Percentiles rank a stretch among this genome's conserved stretches.
phyloP scores from a whole-genome alignment of 345 rosid genomes.

The Orychophragmus violaceus region DNA sequence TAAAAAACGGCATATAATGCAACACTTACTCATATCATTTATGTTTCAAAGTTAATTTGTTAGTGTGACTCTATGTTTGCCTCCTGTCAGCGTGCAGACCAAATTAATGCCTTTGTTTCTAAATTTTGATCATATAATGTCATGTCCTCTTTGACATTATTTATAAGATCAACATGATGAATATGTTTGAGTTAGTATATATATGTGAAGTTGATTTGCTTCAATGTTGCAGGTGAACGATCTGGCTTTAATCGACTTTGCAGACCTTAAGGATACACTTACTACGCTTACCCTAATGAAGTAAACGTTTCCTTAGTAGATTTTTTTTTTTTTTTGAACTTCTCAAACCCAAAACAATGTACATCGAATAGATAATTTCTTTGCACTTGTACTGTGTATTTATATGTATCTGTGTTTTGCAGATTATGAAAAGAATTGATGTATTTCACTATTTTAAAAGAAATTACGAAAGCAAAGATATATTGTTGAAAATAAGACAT shows the following conservation, averaged over 20 bases:
- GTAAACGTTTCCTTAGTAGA: neutral
- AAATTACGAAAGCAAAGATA: neutral
- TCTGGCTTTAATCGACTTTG: constrained; percentile 8
- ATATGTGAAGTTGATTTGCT: constrained; percentile 1
- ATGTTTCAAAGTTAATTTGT: neutral
- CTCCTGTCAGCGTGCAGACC: neutral
- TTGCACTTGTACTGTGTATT: neutral
- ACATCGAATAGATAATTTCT: neutral
- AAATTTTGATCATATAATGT: neutral
- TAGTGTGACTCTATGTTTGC: neutral
- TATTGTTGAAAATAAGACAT: neutral
- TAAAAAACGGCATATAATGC: neutral
- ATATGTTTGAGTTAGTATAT: neutral
- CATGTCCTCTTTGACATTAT: neutral
- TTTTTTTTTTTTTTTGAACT: neutral
- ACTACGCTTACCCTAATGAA: constrained; percentile 14
- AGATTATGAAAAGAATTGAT: neutral
- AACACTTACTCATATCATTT: neutral
- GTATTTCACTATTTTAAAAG: neutral
- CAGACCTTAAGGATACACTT: constrained; percentile 17
- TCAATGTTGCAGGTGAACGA: constrained; percentile 21
- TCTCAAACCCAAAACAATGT: neutral
- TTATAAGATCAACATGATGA: neutral
- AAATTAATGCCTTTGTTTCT: neutral
- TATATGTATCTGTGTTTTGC: neutral